Base-by-base conservation (phyloP, 805 yeast species). In the Hyphopichia homilentoma region DNA sequence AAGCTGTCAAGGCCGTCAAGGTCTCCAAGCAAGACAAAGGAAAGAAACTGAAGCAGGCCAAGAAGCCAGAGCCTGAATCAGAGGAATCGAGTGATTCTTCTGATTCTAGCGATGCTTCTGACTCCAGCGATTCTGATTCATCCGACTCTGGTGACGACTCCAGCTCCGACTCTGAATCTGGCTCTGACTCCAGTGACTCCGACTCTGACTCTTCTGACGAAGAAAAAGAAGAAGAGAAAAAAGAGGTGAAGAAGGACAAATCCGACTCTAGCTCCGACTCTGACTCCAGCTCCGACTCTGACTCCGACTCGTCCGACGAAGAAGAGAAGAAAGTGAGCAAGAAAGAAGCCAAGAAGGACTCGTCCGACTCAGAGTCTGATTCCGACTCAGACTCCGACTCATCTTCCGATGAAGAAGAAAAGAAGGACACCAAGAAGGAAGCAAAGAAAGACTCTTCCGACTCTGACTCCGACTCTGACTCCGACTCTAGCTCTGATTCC, bases 401-500 rank as follows among this genome's bases (percentile, higher is more conserved):
- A 28, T 60, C 39, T 45, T 32, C 31, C 17, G 26, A 48, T 51
- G 60, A 58, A 43, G 65, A 55, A 44, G 43, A 27, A 41, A 61
- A 40, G 50, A 56, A 48, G 51, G 65, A 37, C 34, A 52, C 34
- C 47, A 40, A 35, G 36, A 40, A 32, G 29, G 33, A 19, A 20
- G 36, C 30, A 30, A 29, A 39, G 30, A 34, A 36, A 15, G 40
- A 31, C 5, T 39, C 50, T 7, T 52, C 59, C 24, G 58, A 43
- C 39, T 52, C 54, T 5, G 57, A 41, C 40, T 52, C 52, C 7
- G 50, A 40, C 24, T 44, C 54, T 31, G 50, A 45, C 34, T 47
- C 53, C 7, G 40, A 33, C 29, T 52, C 58, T 16, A 61, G 54
- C 37, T 61, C 63, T 18, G 60, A 57, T 39, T 64, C 62, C 38